Evolutionary conservation across 352 stramenopile species (phyloP), one percentile per base, ranked within the genome.

Genomic region (Globisporangium alternatum): DNA sequence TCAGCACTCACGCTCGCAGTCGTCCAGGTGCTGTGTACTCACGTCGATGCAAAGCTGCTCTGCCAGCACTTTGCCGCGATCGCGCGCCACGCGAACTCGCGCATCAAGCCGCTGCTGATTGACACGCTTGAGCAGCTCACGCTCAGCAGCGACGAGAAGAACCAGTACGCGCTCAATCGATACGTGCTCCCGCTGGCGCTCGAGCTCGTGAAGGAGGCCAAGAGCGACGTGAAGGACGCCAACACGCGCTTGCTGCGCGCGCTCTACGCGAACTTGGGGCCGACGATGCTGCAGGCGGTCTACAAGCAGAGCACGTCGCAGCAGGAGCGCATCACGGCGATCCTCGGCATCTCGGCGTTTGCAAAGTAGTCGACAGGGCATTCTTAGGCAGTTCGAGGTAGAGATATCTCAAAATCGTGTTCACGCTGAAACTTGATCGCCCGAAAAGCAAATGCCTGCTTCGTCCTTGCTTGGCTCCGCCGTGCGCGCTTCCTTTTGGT

Each of bases 171-270:
- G 1, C 65, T 93, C 0, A 88, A 69, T 19, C 63, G 74, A 74
- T 83, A 91, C 53, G 82, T 93, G 33, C 65, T 93, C 0, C 86
- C 86, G 5, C 64, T 94, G n/a, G 75, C 83, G 15, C 51, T 94
- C 0, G 76, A 89, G 43, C 63, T 90, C 21, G 64, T 95, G 9
- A 91, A 90, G 66, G 86, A 95, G 62, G 80, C 70, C 54, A 91
- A 91, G 56, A 91, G 71, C 39, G 74, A 88, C 47, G 76, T 90
- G n/a, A 83, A 81, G 57, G 79, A 91, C 31, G 78, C 78, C 0
- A 93, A 89, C 10, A 47, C 68, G 19, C 64, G 69, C 12, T 49
- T 93, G 2, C 48, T 93, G 30, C 66, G 65, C 0, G 39, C 72
- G 39, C 59, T 83, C 22, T 69, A 83, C 47, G n/a, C 56, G 3